A percentile compares a stretch with the other conserved stretches of the same genome.
Conservation (phyloP, 2,329 filamentous ascomycete genomes). For the Talaromyces sp. region DNA sequence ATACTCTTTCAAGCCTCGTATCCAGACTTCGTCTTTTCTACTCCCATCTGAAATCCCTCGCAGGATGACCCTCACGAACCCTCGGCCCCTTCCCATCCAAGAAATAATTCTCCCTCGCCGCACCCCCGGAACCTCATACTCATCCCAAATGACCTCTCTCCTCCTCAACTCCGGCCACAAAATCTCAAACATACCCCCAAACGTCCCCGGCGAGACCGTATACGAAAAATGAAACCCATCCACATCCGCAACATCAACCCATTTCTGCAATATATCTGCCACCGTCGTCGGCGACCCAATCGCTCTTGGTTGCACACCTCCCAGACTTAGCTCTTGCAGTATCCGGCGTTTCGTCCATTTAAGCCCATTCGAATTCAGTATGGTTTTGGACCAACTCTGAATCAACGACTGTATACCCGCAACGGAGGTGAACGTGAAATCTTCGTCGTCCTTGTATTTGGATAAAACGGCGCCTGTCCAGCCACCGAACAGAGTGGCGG, state of each 20-base stretch:
- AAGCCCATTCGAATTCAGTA: constrained; percentile 40
- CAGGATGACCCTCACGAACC: constrained; percentile 18
- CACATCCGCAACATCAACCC: constrained; percentile 46
- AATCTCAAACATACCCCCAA: constrained; percentile 53
- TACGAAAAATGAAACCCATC: constrained; percentile 48
- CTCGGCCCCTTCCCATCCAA: constrained; percentile 32
- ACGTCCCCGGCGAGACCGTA: constrained; percentile 53
- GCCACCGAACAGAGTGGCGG: constrained; percentile 48
- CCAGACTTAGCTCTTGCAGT: constrained; percentile 35
- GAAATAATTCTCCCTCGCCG: constrained; percentile 42
- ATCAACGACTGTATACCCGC: constrained; percentile 47
- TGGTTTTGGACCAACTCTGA: constrained; percentile 46
- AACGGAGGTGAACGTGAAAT: constrained; percentile 45
- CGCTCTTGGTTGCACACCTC: constrained; percentile 37
- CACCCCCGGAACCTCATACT: constrained; percentile 40
- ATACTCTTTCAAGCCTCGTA: not conserved
- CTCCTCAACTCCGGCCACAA: constrained; percentile 47
- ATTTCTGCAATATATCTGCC: constrained; percentile 42
- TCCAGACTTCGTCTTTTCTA: not conserved
- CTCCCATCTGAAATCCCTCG: constrained; percentile 12
- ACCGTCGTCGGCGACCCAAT: constrained; percentile 39
- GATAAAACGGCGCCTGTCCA: constrained; percentile 50
- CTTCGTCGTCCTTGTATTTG: constrained; percentile 45
- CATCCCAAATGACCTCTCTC: constrained; percentile 41
- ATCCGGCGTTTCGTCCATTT: constrained; percentile 42